Conservation (phyloP, 2,329 filamentous ascomycete species). For the Fusarium temperatum region DNA sequence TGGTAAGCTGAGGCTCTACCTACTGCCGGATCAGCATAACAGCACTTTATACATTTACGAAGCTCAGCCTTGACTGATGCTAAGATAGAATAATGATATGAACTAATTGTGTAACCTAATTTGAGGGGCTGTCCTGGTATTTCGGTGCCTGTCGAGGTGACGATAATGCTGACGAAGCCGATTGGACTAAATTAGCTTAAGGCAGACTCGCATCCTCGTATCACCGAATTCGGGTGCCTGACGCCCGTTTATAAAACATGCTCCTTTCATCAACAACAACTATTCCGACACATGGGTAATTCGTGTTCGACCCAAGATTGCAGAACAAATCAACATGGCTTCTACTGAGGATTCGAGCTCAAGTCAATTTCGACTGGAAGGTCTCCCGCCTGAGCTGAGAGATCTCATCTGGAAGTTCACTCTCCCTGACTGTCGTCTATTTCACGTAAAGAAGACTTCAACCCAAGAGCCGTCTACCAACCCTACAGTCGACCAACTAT, state of each 20-base stretch:
- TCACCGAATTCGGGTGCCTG: constrained; percentile 27
- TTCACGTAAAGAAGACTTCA: constrained; percentile 39
- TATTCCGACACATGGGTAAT: not conserved
- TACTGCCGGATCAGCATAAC: constrained; percentile 57
- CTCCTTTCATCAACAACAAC: not conserved
- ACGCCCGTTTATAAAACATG: not conserved
- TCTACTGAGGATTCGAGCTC: not conserved
- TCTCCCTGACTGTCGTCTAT: constrained; percentile 42
- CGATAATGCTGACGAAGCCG: constrained; percentile 10
- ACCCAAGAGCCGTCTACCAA: not conserved
- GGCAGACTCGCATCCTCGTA: constrained; percentile 20
- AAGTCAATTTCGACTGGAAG: constrained; percentile 6
- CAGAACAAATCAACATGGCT: constrained; percentile 6
- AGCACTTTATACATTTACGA: constrained; percentile 59
- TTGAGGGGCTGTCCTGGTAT: not conserved
- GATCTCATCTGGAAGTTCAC: constrained; percentile 44
- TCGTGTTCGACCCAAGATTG: not conserved
- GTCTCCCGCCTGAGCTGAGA: constrained; percentile 42
- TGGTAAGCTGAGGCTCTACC: constrained; percentile 56
- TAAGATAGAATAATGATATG: not conserved
- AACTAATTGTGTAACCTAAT: not conserved
- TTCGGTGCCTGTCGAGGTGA: constrained; percentile 28
- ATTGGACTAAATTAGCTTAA: constrained; percentile 2
- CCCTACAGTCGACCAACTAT: not conserved
- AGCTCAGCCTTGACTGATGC: constrained; percentile 39